Evolutionary conservation across 352 stramenopile genomes (phyloP).

Genomic region (Thraustotheca clavata): DNA sequence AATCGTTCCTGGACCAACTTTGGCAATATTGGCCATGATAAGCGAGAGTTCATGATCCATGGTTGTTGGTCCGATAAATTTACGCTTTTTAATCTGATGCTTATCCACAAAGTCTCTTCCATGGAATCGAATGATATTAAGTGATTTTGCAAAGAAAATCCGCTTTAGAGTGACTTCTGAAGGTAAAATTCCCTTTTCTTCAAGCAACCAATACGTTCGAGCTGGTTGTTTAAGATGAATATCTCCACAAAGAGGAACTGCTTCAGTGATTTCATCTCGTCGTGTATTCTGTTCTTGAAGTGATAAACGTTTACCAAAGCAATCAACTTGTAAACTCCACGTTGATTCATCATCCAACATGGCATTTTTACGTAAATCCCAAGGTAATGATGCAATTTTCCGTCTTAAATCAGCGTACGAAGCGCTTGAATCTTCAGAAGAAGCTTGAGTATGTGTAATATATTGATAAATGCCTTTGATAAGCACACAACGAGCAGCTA

Average conservation of each 20-base stretch:
- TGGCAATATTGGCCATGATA: conserved; percentile 83
- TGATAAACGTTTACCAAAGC: conserved; percentile 24
- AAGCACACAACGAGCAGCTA: conserved; percentile 25
- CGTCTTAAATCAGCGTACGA: neutral
- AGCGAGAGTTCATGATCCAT: conserved; percentile 87
- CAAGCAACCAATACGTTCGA: conserved; percentile 17
- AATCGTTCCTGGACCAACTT: conserved; percentile 27
- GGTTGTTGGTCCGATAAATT: conserved; percentile 83
- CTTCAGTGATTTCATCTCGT: conserved; percentile 6
- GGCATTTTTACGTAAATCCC: neutral
- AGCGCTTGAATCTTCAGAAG: neutral
- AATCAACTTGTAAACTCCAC: conserved; percentile 24
- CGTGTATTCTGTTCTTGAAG: conserved; percentile 16
- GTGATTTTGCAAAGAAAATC: conserved; percentile 19
- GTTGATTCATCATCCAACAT: conserved; percentile 5
- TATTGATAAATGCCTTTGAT: conserved; percentile 25
- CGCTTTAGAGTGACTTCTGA: neutral
- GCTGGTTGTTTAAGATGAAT: conserved; percentile 25
- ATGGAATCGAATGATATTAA: conserved; percentile 15
- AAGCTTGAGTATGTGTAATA: neutral
- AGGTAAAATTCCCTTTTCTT: conserved; percentile 23
- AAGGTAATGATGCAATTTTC: neutral
- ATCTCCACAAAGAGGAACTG: conserved; percentile 10
- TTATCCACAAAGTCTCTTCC: conserved; percentile 37
- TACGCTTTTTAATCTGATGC: conserved; percentile 67